These are phyloP conservation scores for Citrus cavaleriei DNA, from an alignment of 345 rosid genomes.

Conservation along the genomic window DNA sequence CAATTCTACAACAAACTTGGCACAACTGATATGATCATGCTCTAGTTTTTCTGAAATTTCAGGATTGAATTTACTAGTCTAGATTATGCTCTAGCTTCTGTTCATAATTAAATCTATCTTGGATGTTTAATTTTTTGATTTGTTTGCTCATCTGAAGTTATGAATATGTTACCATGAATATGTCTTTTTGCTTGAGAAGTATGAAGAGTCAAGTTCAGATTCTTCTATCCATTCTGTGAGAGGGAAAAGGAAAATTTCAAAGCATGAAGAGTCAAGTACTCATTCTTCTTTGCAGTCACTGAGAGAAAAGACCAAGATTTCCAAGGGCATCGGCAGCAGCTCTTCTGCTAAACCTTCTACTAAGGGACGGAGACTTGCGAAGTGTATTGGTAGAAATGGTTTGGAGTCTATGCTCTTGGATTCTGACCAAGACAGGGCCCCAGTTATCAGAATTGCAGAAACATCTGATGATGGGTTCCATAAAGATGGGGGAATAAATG, in stretches of 20 bases:
- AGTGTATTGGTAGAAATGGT: slow-evolving; percentile 27
- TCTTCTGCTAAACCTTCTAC: slow-evolving; percentile 34
- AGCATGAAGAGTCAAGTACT: slow-evolving; percentile 20
- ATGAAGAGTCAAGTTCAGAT: slow-evolving; percentile 24
- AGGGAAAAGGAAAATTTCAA: slow-evolving; percentile 24
- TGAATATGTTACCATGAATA: background rate
- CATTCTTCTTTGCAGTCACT: slow-evolving; percentile 4
- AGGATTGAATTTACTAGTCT: background rate
- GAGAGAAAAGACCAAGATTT: slow-evolving; percentile 28
- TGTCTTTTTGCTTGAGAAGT: slow-evolving; percentile 15
- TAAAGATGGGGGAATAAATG: slow-evolving; percentile 16
- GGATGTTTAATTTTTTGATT: background rate
- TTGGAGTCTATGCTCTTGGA: slow-evolving; percentile 30
- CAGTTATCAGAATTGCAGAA: slow-evolving; percentile 27
- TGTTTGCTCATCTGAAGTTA: background rate
- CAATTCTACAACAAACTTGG: background rate
- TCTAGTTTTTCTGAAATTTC: background rate
- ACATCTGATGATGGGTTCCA: slow-evolving; percentile 29
- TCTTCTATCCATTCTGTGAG: slow-evolving; percentile 28
- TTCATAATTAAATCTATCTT: background rate
- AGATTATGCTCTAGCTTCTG: background rate
- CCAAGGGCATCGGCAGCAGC: slow-evolving; percentile 20
- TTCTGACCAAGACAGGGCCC: slow-evolving; percentile 37
- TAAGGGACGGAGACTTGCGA: slow-evolving; percentile 45
- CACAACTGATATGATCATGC: no score